Conservation (phyloP, 371 early-diverging fungal species). For the Actinomortierella ambigua region DNA sequence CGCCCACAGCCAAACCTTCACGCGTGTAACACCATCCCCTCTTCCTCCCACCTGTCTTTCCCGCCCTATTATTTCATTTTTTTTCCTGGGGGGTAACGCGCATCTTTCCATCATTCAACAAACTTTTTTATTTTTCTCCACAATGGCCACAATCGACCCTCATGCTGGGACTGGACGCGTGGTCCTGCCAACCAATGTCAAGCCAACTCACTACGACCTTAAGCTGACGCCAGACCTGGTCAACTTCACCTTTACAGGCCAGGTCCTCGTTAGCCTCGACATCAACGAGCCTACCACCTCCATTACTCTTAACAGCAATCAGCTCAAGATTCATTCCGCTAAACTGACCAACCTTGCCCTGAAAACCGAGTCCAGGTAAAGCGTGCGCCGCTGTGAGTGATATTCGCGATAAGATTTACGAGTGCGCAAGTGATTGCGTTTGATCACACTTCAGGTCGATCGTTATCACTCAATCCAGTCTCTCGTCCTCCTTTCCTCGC, state of each 20-base stretch:
- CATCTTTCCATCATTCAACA: background rate
- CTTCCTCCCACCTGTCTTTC: background rate
- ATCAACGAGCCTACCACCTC: conserved; percentile 65
- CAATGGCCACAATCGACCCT: conserved; percentile 19
- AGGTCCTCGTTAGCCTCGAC: conserved; percentile 62
- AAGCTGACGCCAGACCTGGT: conserved; percentile 68
- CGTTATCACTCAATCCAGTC: background rate
- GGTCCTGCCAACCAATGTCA: conserved; percentile 76
- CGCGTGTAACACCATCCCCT: background rate
- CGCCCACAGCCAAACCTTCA: background rate
- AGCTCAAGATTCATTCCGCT: conserved; percentile 58
- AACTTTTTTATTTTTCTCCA: background rate
- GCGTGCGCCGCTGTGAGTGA: background rate
- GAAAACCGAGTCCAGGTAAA: conserved; percentile 63
- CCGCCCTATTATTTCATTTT: conserved; percentile 1
- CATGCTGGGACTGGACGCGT: conserved; percentile 46
- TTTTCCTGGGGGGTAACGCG: background rate
- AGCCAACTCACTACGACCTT: conserved; percentile 77
- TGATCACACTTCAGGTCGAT: background rate
- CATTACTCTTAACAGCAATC: conserved; percentile 68
- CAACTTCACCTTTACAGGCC: conserved; percentile 71
- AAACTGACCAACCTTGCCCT: conserved; percentile 53
- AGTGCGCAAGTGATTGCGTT: background rate
- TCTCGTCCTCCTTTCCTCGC: background rate
- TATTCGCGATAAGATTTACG: conserved; percentile 1